Evolutionary conservation across 176 grass and related monocot genomes (phyloP).

Genomic region (Eragrostis nindensis): DNA sequence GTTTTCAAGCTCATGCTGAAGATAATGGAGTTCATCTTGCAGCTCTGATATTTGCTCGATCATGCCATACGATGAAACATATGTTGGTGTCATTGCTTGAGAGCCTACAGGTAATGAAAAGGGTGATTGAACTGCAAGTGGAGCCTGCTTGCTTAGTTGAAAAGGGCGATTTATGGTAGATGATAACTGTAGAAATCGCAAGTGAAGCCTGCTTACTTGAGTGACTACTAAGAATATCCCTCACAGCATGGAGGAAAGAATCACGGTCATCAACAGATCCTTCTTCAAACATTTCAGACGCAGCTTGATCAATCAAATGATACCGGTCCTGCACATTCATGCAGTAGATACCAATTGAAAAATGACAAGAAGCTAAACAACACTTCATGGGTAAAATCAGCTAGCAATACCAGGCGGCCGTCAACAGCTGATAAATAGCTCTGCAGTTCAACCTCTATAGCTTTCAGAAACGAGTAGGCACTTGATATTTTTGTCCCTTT

Average conservation of each 20-base stretch:
- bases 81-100: slow-evolving; percentile 55
- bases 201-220: slow-evolving; percentile 56
- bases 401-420: slow-evolving; percentile 64
- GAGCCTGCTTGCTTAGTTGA: slow-evolving; percentile 53
- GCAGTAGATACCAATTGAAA: slow-evolving; percentile 10
- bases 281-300: slow-evolving; percentile 73
- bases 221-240: slow-evolving; percentile 77
- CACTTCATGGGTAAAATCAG: not conserved
- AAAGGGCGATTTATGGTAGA: slow-evolving; percentile 1
- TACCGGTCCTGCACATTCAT: slow-evolving; percentile 62
- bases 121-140: not conserved
- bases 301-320: slow-evolving; percentile 68
- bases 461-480: slow-evolving; percentile 78
- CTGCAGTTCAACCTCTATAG: slow-evolving; percentile 72
- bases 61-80: slow-evolving; percentile 90
- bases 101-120: slow-evolving; percentile 50
- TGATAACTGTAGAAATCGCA: not conserved
- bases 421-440: slow-evolving; percentile 68
- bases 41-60: slow-evolving; percentile 77
- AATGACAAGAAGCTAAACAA: slow-evolving; percentile 30
- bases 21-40: slow-evolving; percentile 62
- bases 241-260: slow-evolving; percentile 76
- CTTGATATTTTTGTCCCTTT: slow-evolving; percentile 52
- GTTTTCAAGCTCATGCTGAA: slow-evolving; percentile 85
- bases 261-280: slow-evolving; percentile 87